Evolutionary conservation across 495 filamentous ascomycete species (phyloP), one percentile per base, ranked within the genome.

Genomic region (Aspergillus egyptiacus): DNA sequence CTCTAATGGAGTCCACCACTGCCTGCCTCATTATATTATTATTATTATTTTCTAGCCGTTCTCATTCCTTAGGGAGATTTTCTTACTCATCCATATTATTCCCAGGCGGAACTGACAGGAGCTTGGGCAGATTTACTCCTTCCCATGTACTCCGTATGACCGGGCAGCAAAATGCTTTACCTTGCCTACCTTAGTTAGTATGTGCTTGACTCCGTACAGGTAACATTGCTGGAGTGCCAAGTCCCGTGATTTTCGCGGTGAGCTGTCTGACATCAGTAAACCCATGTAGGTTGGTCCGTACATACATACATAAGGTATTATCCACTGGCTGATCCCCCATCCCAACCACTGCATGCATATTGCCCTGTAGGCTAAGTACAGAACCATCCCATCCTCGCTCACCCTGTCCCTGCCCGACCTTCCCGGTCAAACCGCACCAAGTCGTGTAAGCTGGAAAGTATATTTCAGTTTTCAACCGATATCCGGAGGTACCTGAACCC

Each of bases 61-160:
- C n/a, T n/a, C n/a, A n/a, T n/a, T n/a, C n/a, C n/a, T n/a, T n/a
- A n/a, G n/a, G n/a, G n/a, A n/a, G n/a, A n/a, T n/a, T 20, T 38
- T 33, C 32, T 53, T 41, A 24, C 31, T 39, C 45, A 22, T 50
- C 31, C 38, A n/a, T n/a, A n/a, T n/a, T n/a, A 24, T 49, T 42
- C 38, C 37, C 36, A 34, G 46, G 35, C 54, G n/a, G 31, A 41
- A 42, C 46, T 50, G 55, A 53, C 43, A 51, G 39, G 41, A 41
- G 40, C 22, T 36, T 17, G 43, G 35, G 34, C 33, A 33, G 41
- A 50, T 39, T 39, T 17, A 46, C 46, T 38, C 54, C 32, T 48
- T 54, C 50, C 17, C 33, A 35, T 15, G n/a, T 6, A 17, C 33
- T 17, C 24, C 23, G 37, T n/a, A n/a, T n/a, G n/a, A n/a, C n/a